Evolutionary conservation across 768 basidiomycete genomes (phyloP).

Genomic region (Trametopsis cervina): DNA sequence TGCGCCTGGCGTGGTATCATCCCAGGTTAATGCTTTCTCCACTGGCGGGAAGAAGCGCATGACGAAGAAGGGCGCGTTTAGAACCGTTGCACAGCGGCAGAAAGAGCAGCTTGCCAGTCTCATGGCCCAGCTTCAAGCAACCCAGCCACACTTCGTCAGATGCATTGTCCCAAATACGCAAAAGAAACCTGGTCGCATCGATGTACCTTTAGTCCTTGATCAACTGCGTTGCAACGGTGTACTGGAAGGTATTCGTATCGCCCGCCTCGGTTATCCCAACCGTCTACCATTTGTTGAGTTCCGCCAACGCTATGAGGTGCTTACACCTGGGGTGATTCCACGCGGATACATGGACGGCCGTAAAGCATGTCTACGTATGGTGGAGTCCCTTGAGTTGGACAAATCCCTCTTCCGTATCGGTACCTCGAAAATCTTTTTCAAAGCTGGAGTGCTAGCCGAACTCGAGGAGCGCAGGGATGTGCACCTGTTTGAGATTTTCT

Average conservation of each 20-base stretch:
- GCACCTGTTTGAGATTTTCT: constrained; percentile 84
- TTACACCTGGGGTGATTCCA: constrained; percentile 90
- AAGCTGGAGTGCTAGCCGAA: constrained; percentile 94
- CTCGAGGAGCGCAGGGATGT: constrained; percentile 89
- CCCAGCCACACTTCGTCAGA: constrained; percentile 96
- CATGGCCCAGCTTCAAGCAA: constrained; percentile 86
- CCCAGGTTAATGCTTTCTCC: constrained; percentile 33
- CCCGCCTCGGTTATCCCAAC: constrained; percentile 95
- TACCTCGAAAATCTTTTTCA: constrained; percentile 98
- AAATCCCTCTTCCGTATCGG: constrained; percentile 83
- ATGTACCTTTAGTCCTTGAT: constrained; percentile 91
- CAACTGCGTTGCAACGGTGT: constrained; percentile 99
- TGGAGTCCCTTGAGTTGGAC: constrained; percentile 83
- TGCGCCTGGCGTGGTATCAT: constrained; percentile 23
- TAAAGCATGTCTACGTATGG: constrained; percentile 88
- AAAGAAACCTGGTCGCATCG: constrained; percentile 88
- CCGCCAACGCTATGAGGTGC: constrained; percentile 91
- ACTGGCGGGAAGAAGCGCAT: constrained; percentile 56
- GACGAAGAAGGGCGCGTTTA: constrained; percentile 93
- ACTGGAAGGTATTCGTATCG: constrained; percentile 96
- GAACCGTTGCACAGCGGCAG: constrained; percentile 92
- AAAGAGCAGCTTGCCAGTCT: constrained; percentile 91
- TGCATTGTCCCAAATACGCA: constrained; percentile 94
- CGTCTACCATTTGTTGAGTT: constrained; percentile 96
- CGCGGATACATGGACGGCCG: constrained; percentile 97